These are phyloP conservation scores for Ceratocystis colombiana DNA, from an alignment of 2,329 filamentous ascomycete species.

Conservation along the genomic window DNA sequence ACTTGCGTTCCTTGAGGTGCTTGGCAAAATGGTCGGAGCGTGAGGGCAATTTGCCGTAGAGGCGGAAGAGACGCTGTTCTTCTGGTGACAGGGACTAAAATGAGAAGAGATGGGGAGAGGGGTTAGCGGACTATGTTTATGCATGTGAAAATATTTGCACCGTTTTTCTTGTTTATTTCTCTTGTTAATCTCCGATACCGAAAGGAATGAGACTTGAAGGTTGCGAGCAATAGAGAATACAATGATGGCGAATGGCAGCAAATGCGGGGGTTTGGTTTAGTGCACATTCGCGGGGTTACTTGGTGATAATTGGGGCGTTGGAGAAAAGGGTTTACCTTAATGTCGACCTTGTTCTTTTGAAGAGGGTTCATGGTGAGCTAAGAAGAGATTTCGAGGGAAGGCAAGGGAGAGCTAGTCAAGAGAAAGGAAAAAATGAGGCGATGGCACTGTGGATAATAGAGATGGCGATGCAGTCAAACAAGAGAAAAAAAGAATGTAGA, in stretches of 20 bases:
- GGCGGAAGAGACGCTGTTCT: constrained; percentile 89
- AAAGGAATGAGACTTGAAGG: not conserved
- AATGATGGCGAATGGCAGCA: not conserved
- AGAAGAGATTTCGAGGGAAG: not conserved
- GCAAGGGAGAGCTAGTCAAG: too few relatives aligned
- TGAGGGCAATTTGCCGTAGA: constrained; percentile 95
- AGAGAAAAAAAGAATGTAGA: constrained; percentile 11
- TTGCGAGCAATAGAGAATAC: not conserved
- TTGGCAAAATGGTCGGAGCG: constrained; percentile 95
- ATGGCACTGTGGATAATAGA: constrained; percentile 5
- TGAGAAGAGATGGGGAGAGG: constrained; percentile 23
- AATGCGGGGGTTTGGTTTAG: constrained; percentile 14
- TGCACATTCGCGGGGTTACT: constrained; percentile 13
- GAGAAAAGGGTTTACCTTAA: constrained; percentile 58
- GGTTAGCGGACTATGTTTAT: constrained; percentile 22
- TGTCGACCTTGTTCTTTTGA: constrained; percentile 96
- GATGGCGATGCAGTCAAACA: not conserved
- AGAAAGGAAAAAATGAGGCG: not conserved
- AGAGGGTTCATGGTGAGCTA: constrained; percentile 68
- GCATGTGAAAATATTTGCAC: not conserved
- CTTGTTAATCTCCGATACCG: too few relatives aligned
- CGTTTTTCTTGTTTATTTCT: too few relatives aligned
- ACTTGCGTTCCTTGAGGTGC: constrained; percentile 98
- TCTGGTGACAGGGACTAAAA: constrained; percentile 77
- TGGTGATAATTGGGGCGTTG: constrained; percentile 6